These are phyloP conservation scores for Phanerodontia chrysosporium DNA, from an alignment of 768 basidiomycete genomes.

Conservation along the genomic window DNA sequence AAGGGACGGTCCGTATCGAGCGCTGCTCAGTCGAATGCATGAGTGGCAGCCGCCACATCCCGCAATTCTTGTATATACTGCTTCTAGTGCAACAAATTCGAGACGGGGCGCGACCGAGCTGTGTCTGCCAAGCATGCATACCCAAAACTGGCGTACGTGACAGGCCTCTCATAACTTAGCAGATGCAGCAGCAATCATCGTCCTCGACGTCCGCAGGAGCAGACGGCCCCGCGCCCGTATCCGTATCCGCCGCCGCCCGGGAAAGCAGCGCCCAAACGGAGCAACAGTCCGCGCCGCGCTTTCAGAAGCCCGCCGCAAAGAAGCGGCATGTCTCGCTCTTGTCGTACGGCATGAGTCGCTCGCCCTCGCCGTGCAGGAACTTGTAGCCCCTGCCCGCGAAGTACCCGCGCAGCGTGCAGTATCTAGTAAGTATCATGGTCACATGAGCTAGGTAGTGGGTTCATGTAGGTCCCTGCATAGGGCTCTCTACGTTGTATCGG, in stretches of 20 bases:
- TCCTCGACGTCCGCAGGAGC: constrained; percentile 28
- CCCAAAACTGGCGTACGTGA: too few species aligned
- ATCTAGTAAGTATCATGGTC: too few species aligned
- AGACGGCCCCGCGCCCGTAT: background rate
- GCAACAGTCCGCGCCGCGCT: constrained; percentile 69
- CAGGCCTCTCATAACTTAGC: constrained; percentile 71
- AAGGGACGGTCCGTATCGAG: too few species aligned
- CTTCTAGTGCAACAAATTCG: too few species aligned
- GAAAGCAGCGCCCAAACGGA: constrained; percentile 53
- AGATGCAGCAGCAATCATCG: constrained; percentile 62
- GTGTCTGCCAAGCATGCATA: constrained; percentile 56
- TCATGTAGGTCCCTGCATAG: too few species aligned
- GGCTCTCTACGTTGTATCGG: too few species aligned
- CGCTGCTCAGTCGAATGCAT: too few species aligned
- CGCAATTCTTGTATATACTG: too few species aligned
- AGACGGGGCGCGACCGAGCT: background rate
- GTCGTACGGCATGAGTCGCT: constrained; percentile 63
- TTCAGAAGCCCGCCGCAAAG: constrained; percentile 67
- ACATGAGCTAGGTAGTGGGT: too few species aligned
- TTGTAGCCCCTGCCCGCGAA: constrained; percentile 67
- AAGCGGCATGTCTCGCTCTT: constrained; percentile 64
- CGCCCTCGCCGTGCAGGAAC: constrained; percentile 61
- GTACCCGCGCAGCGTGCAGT: constrained; percentile 65
- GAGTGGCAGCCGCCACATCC: too few species aligned
- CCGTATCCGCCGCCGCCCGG: background rate